phyloP scores from a whole-genome alignment of 805 yeast genomes.

The Candida maesae region DNA sequence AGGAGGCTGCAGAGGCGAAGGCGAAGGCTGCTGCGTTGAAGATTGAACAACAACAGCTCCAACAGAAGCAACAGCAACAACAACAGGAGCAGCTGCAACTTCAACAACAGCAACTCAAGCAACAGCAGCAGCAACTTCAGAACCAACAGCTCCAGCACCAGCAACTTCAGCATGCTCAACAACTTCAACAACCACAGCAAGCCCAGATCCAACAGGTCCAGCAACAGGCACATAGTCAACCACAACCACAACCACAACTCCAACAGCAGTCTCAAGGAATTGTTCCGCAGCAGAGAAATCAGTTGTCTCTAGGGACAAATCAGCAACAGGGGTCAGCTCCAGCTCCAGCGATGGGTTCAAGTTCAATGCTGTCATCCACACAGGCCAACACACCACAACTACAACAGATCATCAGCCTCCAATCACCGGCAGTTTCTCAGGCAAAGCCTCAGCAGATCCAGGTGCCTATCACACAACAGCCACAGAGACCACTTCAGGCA shows the following conservation, averaged over 20 bases:
- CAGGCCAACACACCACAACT: no score
- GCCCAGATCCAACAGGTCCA: not conserved
- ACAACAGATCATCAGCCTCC: no score
- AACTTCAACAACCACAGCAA: constrained; percentile 5
- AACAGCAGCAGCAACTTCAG: constrained; percentile 12
- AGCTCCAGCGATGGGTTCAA: no score
- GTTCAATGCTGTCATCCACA: no score
- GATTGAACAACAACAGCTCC: constrained; percentile 49
- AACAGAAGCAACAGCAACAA: constrained; percentile 30
- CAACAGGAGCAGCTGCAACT: constrained; percentile 26
- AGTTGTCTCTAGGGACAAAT: no score
- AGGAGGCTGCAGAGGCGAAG: constrained; percentile 58
- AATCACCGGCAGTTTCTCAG: no score
- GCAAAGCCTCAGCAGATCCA: not conserved
- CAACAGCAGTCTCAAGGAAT: no score
- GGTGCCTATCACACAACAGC: constrained; percentile 3
- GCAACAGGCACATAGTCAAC: no score
- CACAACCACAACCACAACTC: no score
- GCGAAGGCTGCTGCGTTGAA: constrained; percentile 53
- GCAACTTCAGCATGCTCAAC: not conserved
- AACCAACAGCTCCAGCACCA: constrained; percentile 9
- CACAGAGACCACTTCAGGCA: constrained; percentile 1
- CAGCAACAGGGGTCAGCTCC: no score
- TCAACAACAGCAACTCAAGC: constrained; percentile 2
- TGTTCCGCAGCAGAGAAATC: no score